Conservation (phyloP, 495 filamentous ascomycete genomes). For the Xylaria bambusicola region DNA sequence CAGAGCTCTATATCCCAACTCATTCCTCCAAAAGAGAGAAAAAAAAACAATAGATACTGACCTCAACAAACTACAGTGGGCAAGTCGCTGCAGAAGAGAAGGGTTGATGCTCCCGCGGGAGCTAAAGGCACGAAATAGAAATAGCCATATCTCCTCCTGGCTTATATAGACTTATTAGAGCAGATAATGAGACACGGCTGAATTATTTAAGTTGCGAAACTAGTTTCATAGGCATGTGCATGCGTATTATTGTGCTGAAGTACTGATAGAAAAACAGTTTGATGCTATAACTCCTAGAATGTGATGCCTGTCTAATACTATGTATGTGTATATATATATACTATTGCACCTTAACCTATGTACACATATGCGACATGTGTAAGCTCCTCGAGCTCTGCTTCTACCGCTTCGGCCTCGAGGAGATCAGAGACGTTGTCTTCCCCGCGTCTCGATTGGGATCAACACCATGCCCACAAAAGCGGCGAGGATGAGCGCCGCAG, state of each 20-base stretch:
- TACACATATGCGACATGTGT: background rate
- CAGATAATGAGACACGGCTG: background rate
- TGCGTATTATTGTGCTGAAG: too few relatives aligned
- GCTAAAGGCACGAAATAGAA: conserved; percentile 47
- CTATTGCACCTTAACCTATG: background rate
- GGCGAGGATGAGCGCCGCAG: conserved; percentile 67
- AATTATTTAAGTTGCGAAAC: background rate
- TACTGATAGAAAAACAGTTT: too few relatives aligned
- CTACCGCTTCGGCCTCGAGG: background rate
- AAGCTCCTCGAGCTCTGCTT: too few relatives aligned
- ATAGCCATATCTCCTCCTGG: background rate
- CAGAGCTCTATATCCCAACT: too few relatives aligned
- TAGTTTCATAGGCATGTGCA: too few relatives aligned
- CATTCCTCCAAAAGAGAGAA: too few relatives aligned
- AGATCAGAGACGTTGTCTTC: conserved; percentile 65
- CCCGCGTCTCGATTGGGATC: conserved; percentile 74
- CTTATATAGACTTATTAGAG: background rate
- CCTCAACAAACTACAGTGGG: too few relatives aligned
- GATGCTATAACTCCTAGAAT: too few relatives aligned
- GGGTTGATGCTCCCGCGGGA: conserved; percentile 56
- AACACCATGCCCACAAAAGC: conserved; percentile 63
- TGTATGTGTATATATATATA: background rate
- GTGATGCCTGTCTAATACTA: conserved; percentile 10
- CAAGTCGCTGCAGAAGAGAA: conserved; percentile 58
- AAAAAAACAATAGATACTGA: too few relatives aligned